phyloP scores from a whole-genome alignment of 139 green algal genomes.

The Tetraselmis chui region DNA sequence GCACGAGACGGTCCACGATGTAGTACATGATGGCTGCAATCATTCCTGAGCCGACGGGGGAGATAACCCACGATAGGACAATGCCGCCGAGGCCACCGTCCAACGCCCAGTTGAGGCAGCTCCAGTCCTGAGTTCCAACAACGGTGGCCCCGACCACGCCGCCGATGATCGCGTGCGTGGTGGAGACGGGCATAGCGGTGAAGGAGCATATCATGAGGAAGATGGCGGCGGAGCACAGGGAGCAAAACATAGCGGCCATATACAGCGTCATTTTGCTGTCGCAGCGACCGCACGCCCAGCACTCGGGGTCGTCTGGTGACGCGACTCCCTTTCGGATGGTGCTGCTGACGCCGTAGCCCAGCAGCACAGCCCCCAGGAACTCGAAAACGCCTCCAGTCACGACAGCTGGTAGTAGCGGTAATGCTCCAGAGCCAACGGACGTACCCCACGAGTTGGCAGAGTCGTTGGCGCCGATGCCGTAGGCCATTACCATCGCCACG shows the following conservation, averaged over 20 bases:
- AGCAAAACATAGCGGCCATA: conserved; percentile 38
- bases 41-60: conserved; percentile 10
- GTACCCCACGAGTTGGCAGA: conserved; percentile 36
- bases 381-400: conserved; percentile 30
- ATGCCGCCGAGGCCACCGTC: conserved; percentile 15
- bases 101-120: conserved; percentile 15
- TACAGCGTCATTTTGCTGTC: conserved; percentile 24
- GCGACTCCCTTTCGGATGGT: conserved; percentile 23
- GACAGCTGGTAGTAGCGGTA: conserved; percentile 24
- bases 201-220: conserved; percentile 39
- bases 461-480: conserved; percentile 39
- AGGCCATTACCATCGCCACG: conserved; percentile 19
- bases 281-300: conserved; percentile 21
- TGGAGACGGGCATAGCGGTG: conserved; percentile 36
- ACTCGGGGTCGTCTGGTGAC: conserved; percentile 9
- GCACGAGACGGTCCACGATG: conserved; percentile 10
- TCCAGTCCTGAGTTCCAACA: not conserved
- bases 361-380: conserved; percentile 25
- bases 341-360: conserved; percentile 25
- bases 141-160: conserved; percentile 16
- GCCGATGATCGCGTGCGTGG: conserved; percentile 37
- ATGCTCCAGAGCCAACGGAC: conserved; percentile 32
- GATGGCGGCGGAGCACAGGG: conserved; percentile 24
- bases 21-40: conserved; percentile 13
- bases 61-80: conserved; percentile 14